These are phyloP conservation scores for Phaeolepiota aurea DNA, from an alignment of 768 basidiomycete genomes.

Conservation along the genomic window DNA sequence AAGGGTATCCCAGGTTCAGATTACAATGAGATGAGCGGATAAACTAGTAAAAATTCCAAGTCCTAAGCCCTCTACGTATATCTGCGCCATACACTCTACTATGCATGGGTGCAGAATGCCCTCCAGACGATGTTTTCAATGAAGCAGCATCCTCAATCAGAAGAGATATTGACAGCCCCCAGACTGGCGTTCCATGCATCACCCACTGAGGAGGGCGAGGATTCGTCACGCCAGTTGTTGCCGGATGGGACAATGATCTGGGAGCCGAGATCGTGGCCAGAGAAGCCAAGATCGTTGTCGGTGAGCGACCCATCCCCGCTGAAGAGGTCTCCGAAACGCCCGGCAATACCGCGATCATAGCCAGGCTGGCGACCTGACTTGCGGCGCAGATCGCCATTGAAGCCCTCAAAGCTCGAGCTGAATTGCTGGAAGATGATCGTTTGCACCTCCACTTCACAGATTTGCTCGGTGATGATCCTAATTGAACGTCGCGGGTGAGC, in stretches of 20 bases:
- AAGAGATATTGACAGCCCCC: neutral
- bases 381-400: conserved; percentile 32
- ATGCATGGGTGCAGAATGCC: too few species aligned
- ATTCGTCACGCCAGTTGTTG: conserved; percentile 26
- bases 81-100: too few species aligned
- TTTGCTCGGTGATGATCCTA: conserved; percentile 36
- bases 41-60: too few species aligned
- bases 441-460: conserved; percentile 44
- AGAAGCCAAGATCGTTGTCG: conserved; percentile 30
- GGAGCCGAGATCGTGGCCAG: conserved; percentile 26
- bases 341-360: conserved; percentile 27
- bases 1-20: neutral
- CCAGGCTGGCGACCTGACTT: conserved; percentile 27
- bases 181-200: conserved; percentile 1
- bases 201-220: conserved; percentile 1
- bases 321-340: conserved; percentile 24
- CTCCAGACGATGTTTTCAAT: too few species aligned
- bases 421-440: conserved; percentile 35
- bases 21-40: too few species aligned
- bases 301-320: conserved; percentile 27
- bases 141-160: neutral
- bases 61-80: too few species aligned
- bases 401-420: conserved; percentile 27
- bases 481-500: neutral
- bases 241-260: conserved; percentile 26